Base-by-base conservation (phyloP, 352 stramenopile genomes). In the Elongisporangium prolatum region DNA sequence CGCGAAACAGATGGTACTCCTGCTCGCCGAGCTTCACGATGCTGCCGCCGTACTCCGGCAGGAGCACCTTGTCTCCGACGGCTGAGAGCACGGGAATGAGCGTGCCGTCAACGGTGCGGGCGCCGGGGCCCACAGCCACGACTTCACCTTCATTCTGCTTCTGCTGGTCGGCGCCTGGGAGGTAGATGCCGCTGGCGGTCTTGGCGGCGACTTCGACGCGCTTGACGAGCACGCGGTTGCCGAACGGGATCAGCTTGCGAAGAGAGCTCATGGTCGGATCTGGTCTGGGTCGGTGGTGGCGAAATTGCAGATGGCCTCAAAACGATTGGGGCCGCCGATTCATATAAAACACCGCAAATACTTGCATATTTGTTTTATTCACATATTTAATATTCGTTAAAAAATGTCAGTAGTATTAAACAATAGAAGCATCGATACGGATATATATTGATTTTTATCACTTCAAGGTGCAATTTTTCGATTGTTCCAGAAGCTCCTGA, bases 41-140 rank as follows among this genome's bases (percentile, higher is more conserved):
- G 60, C 78, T 96, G 59, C 96, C 96, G 50, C 96, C 96, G 80
- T 98, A 99, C 79, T 98, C 95, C 10, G 96, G 96, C 53, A 99
- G 80, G 57, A 99, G 72, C 16, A 99, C 96, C 71, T 91, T 97
- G 86, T 99, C 95, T 57, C 96, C 96, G 48, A 93, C 84, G 38
- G 80, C 80, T 56, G 97, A 83, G 63, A 89, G 88, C 54, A 93
- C 82, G 10, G 86, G 72, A 66, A 98, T 85, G 50, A 98, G 72
- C 11, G 73, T 81, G 56, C 96, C 96, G n/a, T 96, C 93, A 17
- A 84, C 61, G 63, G 92, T 89, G 57, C 91, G 79, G 38, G 94
- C 76, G 56, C 96, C 96, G 2, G 95, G 96, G 62, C 96, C 96
- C 24, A 98, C 94, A 2, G 95, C 91, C 49, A 98, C 75, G 21